Evolutionary conservation across 768 basidiomycete genomes (phyloP).

Genomic region (Sarcomyxa edulis): DNA sequence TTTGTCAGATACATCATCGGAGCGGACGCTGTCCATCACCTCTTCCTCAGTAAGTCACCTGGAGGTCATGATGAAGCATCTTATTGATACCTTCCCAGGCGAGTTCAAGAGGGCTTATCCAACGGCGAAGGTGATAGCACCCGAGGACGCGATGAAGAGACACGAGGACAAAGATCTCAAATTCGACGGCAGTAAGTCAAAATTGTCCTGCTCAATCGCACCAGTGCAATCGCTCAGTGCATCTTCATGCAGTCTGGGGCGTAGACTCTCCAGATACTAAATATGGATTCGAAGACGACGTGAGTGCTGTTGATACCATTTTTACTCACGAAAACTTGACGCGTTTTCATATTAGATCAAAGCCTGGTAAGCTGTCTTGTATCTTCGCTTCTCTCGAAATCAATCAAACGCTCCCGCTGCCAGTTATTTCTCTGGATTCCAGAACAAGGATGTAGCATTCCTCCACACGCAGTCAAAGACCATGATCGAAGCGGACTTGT

Average conservation of each 20-base stretch:
- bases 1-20: constrained; percentile 49
- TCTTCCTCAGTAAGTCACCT: constrained; percentile 44
- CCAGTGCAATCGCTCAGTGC: neutral
- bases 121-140: constrained; percentile 65
- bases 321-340: too few species aligned
- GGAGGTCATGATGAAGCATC: constrained; percentile 6
- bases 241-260: constrained; percentile 43
- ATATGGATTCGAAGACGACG: constrained; percentile 78
- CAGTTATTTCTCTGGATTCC: constrained; percentile 67
- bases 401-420: neutral
- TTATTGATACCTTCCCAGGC: constrained; percentile 23
- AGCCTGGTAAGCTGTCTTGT: constrained; percentile 43
- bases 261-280: constrained; percentile 53
- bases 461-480: constrained; percentile 67
- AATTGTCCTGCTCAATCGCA: neutral
- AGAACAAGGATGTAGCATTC: constrained; percentile 82
- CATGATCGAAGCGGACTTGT: constrained; percentile 74
- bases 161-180: constrained; percentile 45
- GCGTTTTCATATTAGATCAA: constrained; percentile 32
- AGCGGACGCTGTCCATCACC: constrained; percentile 52
- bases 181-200: constrained; percentile 59
- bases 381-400: neutral
- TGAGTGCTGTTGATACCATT: constrained; percentile 14
- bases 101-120: constrained; percentile 71
- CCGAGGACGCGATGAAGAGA: constrained; percentile 47